Evolutionary conservation across 73 alveolate species (phyloP).

Genomic region (Tetrahymena malaccensis): DNA sequence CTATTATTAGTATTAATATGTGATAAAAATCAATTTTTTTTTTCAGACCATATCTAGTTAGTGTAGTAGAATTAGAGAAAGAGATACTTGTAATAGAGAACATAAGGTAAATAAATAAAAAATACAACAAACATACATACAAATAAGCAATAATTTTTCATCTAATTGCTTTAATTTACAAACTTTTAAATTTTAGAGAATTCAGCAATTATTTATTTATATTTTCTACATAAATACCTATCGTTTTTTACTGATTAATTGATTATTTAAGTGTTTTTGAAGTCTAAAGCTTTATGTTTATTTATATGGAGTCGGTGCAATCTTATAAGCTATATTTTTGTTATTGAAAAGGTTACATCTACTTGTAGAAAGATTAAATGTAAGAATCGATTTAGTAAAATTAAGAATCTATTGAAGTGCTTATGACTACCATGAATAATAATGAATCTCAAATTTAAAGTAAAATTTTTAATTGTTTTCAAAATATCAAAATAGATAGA

Average conservation of each 20-base stretch:
- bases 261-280: too few species aligned
- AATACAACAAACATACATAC: too few species aligned
- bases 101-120: background rate
- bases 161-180: too few species aligned
- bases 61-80: background rate
- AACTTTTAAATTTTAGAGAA: background rate
- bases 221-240: background rate
- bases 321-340: too few species aligned
- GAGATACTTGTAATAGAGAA: background rate
- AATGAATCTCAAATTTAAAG: background rate
- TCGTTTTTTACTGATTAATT: background rate
- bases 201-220: background rate
- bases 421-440: constrained; percentile 21
- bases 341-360: background rate
- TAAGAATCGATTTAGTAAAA: constrained; percentile 56
- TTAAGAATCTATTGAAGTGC: constrained; percentile 28
- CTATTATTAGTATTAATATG: background rate
- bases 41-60: background rate
- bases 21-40: background rate
- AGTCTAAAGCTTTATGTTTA: too few species aligned
- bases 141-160: background rate
- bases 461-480: background rate
- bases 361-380: background rate
- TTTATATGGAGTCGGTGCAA: background rate
- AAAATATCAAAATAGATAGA: background rate